Evolutionary conservation across 768 basidiomycete genomes (phyloP), one percentile per base, ranked within the genome.

Genomic region (Collybia nuda): DNA sequence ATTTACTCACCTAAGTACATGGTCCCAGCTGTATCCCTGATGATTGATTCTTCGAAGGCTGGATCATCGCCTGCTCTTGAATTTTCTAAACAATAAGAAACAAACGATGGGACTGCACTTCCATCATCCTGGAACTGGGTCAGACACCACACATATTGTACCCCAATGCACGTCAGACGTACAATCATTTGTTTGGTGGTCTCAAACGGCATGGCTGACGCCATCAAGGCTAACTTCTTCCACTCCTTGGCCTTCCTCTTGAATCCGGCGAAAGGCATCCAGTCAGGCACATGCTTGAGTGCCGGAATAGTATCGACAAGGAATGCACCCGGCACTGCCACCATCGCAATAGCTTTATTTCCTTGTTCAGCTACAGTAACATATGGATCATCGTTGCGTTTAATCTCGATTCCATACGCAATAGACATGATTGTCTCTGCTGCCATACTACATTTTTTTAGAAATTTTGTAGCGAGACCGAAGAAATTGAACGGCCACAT

Each of bases 21-120:
- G 1, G 65, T 55, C 6, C 56, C 66, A 39, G 65, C 65, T 4
- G 56, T 51, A 24, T 41, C 49, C 48, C 64, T 54, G 32, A 65
- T 57, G 29, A 59, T 44, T 15, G 43, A n/a, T 44, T 66, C 62
- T 37, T 61, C 52, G 3, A 58, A 41, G 1, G 44, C 36, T n/a
- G 51, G 11, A 37, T 63, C 53, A 23, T 48, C 39, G 2, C 17
- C 36, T 12, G 53, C 52, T 7, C 58, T 50, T 35, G 65, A 43
- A 3, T 53, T 55, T 28, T 52, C 57, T 8, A 67, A 35, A 38
- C 59, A 47, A 24, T 53, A 47, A 6, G 53, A 54, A 2, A 47
- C 48, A 36, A 66, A 61, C 2, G 65, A 68, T 9, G 63, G 57
- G 14, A 47, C 52, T 22, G 45, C 44, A 18, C 36, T 49, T 1